Percentiles rank a stretch among this genome's conserved stretches.
phyloP scores from a whole-genome alignment of 2,329 filamentous ascomycete genomes.

The Calonectria crousiana region DNA sequence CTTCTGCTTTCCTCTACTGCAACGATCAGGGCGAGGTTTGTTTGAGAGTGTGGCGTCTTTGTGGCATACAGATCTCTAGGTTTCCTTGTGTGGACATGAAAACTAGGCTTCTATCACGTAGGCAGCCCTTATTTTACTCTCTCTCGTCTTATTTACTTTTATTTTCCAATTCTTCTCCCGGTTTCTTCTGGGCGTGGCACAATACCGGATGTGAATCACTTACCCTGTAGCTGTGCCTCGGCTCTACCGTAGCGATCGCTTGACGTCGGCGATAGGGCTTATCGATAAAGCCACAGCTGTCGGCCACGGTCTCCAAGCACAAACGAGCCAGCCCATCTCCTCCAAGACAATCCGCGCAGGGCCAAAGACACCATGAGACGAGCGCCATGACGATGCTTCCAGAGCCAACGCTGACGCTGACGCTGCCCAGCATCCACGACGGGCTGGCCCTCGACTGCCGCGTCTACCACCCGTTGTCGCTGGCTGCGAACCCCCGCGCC shows the following conservation, averaged over 20 bases:
- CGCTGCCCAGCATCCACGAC: conserved; percentile 88
- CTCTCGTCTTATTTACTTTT: background rate
- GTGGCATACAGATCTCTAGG: too few relatives aligned
- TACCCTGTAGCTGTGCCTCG: background rate
- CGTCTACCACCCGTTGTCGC: conserved; percentile 77
- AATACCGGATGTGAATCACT: background rate
- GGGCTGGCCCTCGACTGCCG: conserved; percentile 82
- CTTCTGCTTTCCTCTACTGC: too few relatives aligned
- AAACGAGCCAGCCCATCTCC: background rate
- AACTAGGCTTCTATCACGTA: too few relatives aligned
- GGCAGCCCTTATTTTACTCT: background rate
- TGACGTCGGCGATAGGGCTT: background rate
- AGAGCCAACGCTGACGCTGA: conserved; percentile 73
- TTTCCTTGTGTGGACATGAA: too few relatives aligned
- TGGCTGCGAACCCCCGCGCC: conserved; percentile 49
- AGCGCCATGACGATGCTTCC: conserved; percentile 65
- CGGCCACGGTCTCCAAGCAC: background rate
- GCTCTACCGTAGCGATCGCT: background rate
- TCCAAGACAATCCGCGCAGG: background rate
- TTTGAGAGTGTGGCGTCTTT: too few relatives aligned
- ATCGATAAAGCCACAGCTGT: background rate
- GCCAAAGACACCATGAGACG: conserved; percentile 26
- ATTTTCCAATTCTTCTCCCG: background rate
- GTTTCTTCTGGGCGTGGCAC: background rate
- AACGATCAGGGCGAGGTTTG: too few relatives aligned